Percentiles rank a stretch among this genome's conserved stretches.
Conservation (phyloP, 2,329 filamentous ascomycete species). For the Aquanectria penicillioides region DNA sequence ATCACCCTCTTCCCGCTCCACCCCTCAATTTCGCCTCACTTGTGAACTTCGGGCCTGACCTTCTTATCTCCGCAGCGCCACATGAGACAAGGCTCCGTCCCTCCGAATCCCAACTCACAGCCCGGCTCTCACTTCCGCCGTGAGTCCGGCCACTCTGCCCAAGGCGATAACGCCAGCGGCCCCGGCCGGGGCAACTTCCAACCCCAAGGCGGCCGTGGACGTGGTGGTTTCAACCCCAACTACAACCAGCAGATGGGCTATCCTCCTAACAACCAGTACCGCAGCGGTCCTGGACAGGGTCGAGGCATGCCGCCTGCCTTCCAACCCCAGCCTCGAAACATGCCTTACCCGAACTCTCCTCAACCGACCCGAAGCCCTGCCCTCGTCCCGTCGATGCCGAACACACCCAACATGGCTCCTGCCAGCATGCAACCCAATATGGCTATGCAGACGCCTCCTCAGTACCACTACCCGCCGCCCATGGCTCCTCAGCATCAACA, state of each 20-base stretch:
- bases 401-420: conserved; percentile 74
- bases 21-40: conserved; percentile 12
- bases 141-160: conserved; percentile 85
- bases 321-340: conserved; percentile 56
- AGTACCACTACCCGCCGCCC: conserved; percentile 69
- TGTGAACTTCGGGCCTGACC: conserved; percentile 27
- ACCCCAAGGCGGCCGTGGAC: conserved; percentile 60
- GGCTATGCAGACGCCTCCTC: conserved; percentile 71
- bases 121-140: conserved; percentile 81
- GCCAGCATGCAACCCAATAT: conserved; percentile 65
- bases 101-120: conserved; percentile 71
- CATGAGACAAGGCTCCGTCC: conserved; percentile 72
- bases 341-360: conserved; percentile 69
- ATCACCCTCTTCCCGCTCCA: conserved; percentile 17
- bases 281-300: conserved; percentile 57
- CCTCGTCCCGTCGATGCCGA: conserved; percentile 71
- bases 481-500: conserved; percentile 70
- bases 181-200: conserved; percentile 67
- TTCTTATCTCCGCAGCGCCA: conserved; percentile 63
- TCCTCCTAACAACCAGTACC: conserved; percentile 55
- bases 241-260: conserved; percentile 59
- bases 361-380: conserved; percentile 74
- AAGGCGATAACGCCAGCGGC: conserved; percentile 55
- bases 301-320: conserved; percentile 63
- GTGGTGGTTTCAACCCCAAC: conserved; percentile 59